Conservation (phyloP, 768 basidiomycete species). For the Hypsizygus marmoreus region DNA sequence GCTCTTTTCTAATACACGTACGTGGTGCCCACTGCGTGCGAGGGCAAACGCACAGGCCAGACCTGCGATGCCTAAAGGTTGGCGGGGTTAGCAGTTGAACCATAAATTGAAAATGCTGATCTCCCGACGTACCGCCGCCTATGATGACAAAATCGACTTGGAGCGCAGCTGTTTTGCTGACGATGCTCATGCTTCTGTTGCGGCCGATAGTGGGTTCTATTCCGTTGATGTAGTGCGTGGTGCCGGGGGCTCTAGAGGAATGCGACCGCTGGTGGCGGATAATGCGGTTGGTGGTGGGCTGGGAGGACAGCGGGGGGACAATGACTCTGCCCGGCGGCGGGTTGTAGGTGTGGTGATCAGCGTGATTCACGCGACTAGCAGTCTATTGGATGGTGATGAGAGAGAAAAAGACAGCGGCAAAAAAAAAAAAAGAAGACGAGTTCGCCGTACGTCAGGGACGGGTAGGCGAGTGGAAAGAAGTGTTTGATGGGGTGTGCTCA, state of each 20-base stretch:
- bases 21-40: conserved; percentile 50
- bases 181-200: conserved; percentile 10
- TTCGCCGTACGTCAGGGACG: background rate
- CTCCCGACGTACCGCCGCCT: conserved; percentile 41
- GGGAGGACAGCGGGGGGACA: background rate
- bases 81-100: background rate
- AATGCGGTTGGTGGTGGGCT: conserved; percentile 6
- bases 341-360: too few relatives aligned
- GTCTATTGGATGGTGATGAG: background rate
- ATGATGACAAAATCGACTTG: conserved; percentile 46
- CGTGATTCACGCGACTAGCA: background rate
- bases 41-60: conserved; percentile 51
- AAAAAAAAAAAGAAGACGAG: background rate
- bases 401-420: background rate
- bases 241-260: background rate
- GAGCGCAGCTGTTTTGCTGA: conserved; percentile 26
- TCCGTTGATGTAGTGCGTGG: background rate
- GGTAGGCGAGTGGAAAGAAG: background rate
- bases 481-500: background rate
- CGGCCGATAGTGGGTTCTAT: conserved; percentile 4
- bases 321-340: conserved; percentile 9
- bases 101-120: too few relatives aligned
- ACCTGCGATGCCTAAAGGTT: conserved; percentile 44
- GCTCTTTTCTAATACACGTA: conserved; percentile 47
- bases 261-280: conserved; percentile 8